A percentile compares a stretch with the other conserved stretches of the same genome.
Conservation (phyloP, 129 eudicot species). For the Centella asiatica region DNA sequence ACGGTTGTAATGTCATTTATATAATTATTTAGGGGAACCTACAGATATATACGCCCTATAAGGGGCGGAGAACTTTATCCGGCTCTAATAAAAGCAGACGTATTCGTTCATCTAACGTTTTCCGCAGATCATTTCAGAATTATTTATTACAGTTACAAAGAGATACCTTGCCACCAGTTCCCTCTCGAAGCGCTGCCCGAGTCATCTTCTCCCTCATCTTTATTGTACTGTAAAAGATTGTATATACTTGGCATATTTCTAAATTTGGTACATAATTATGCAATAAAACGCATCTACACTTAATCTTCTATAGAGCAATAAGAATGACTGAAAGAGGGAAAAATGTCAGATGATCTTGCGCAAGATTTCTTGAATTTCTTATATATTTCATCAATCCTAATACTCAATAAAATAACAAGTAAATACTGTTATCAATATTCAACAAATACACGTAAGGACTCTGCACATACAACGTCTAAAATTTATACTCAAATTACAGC, state of each 20-base stretch:
- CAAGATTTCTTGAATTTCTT: too few relatives aligned
- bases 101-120: too few relatives aligned
- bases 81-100: too few relatives aligned
- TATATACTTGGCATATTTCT: not conserved
- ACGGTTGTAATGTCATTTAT: too few relatives aligned
- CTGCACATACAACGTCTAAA: not conserved
- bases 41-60: too few relatives aligned
- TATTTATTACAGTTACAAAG: not conserved
- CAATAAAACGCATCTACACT: too few relatives aligned
- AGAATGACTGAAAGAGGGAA: not conserved
- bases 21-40: too few relatives aligned
- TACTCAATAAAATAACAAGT: not conserved
- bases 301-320: too few relatives aligned
- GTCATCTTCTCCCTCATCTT: constrained; percentile 67
- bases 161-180: constrained; percentile 89
- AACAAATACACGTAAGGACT: not conserved
- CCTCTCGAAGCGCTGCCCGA: constrained; percentile 76
- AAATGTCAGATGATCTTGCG: not conserved
- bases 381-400: not conserved
- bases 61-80: too few relatives aligned
- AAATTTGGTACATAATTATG: not conserved
- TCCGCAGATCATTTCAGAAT: too few relatives aligned
- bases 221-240: constrained; percentile 24
- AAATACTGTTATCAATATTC: not conserved
- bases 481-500: too few relatives aligned